phyloP scores from a whole-genome alignment of 768 basidiomycete genomes.

The Russula sp. region DNA sequence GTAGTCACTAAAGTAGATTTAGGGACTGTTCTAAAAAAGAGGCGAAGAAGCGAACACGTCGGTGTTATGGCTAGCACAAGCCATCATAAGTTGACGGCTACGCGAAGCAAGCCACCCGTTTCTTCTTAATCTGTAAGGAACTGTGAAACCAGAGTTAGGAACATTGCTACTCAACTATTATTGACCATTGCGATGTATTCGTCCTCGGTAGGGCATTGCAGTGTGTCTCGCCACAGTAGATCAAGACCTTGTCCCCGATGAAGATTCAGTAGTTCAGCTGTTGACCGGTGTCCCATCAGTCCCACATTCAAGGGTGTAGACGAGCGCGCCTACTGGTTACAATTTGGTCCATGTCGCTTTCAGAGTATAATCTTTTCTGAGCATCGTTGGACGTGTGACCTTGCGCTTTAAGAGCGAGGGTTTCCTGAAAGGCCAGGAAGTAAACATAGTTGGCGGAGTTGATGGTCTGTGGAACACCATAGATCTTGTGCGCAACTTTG shows the following conservation, averaged over 20 bases:
- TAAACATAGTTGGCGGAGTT: constrained; percentile 97
- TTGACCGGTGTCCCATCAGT: constrained; percentile 1
- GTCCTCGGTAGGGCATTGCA: constrained; percentile 89
- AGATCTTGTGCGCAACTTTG: constrained; percentile 90
- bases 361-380: constrained; percentile 34
- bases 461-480: constrained; percentile 94
- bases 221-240: constrained; percentile 88
- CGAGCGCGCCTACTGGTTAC: constrained; percentile 62
- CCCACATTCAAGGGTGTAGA: neutral
- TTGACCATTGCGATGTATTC: constrained; percentile 97
- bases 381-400: constrained; percentile 2
- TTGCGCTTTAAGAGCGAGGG: constrained; percentile 53
- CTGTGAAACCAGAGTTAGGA: neutral
- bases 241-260: constrained; percentile 96
- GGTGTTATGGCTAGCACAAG: constrained; percentile 61
- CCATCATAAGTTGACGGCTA: constrained; percentile 98
- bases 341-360: constrained; percentile 58
- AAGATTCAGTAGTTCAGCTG: constrained; percentile 42
- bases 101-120: constrained; percentile 88
- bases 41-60: constrained; percentile 47
- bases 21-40: neutral
- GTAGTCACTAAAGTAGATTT: constrained; percentile 59
- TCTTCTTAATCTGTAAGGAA: constrained; percentile 47
- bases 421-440: constrained; percentile 87
- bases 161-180: constrained; percentile 61